Evolutionary conservation across 306 rosid species (phyloP), one percentile per base, ranked within the genome.

Genomic region (Castanea sativa): DNA sequence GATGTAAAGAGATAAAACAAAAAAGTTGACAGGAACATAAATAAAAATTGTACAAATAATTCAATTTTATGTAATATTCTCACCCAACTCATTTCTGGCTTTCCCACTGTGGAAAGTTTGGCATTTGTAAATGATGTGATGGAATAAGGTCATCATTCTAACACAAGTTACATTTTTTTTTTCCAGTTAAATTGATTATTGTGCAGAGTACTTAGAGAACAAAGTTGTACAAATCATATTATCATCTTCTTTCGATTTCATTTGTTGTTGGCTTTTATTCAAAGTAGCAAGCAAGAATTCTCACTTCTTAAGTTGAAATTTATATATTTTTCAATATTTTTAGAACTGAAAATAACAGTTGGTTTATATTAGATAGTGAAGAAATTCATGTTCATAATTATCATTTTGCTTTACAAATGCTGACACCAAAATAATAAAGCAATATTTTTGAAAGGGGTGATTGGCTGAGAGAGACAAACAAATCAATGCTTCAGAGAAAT

Each of bases 61-160:
- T 83, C 70, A 80, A 72, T 85, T 85, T 79, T 88, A 65, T 90
- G 97, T 92, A 91, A 83, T 77, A 85, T 85, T 81, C 90, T 88
- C 89, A 79, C 85, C 76, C 82, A 78, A 86, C 92, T 94, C 85
- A 52, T 92, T 86, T 84, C 87, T 75, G 35, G 71, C 88, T 71
- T 79, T 60, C 79, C 69, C 78, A 64, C 75, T 74, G 33, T 86
- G 83, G 70, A 81, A 35, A 27, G 84, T 78, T 78, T 85, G 88
- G 93, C 90, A 82, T 81, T 83, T 95, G 99, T 92, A 95, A 84
- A 92, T 92, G 86, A 80, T 78, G 81, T 78, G 75, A 82, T 65
- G 82, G 82, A 90, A 84, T 88, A 92, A 92, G 87, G 18, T 86
- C 85, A 18, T 33, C 71, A 76, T 77, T 81, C 84, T 85, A 72